Evolutionary conservation across 306 rosid genomes (phyloP).

Genomic region (Vicia sativa): DNA sequence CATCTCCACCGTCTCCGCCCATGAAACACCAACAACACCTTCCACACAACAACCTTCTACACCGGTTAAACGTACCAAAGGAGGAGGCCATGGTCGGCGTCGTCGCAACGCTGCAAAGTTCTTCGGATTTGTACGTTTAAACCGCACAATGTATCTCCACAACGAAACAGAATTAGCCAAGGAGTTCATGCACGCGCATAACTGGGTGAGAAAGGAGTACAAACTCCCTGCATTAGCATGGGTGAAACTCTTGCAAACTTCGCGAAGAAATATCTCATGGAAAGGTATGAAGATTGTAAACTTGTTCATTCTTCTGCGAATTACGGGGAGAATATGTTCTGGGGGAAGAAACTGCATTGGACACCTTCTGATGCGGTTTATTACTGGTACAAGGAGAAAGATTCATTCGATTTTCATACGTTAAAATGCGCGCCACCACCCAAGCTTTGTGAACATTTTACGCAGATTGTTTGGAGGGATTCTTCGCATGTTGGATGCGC

Average conservation of each 20-base stretch:
- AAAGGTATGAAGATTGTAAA: conserved; percentile 44
- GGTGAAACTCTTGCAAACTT: conserved; percentile 47
- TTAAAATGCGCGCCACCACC: conserved; percentile 28
- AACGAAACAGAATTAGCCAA: not conserved
- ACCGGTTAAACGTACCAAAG: not conserved
- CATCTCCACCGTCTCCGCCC: not conserved
- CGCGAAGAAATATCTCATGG: conserved; percentile 43
- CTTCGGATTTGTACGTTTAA: conserved; percentile 30
- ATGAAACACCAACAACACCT: not conserved
- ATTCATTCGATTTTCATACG: conserved; percentile 13
- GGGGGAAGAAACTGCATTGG: conserved; percentile 52
- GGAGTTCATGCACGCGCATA: conserved; percentile 62
- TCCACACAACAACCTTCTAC: not conserved
- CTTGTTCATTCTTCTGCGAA: conserved; percentile 41
- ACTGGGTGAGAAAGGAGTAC: conserved; percentile 41
- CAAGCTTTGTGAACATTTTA: conserved; percentile 63
- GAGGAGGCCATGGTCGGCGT: not conserved
- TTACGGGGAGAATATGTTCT: conserved; percentile 70
- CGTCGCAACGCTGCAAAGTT: conserved; percentile 2
- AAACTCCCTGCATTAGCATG: conserved; percentile 33
- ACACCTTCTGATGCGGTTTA: conserved; percentile 49
- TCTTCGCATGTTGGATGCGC: conserved; percentile 54
- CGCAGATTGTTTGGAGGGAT: conserved; percentile 71
- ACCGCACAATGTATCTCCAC: accelerated
- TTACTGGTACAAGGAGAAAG: conserved; percentile 49